Conservation (phyloP, 202 grass and related monocot genomes). For the Setaria viridis region DNA sequence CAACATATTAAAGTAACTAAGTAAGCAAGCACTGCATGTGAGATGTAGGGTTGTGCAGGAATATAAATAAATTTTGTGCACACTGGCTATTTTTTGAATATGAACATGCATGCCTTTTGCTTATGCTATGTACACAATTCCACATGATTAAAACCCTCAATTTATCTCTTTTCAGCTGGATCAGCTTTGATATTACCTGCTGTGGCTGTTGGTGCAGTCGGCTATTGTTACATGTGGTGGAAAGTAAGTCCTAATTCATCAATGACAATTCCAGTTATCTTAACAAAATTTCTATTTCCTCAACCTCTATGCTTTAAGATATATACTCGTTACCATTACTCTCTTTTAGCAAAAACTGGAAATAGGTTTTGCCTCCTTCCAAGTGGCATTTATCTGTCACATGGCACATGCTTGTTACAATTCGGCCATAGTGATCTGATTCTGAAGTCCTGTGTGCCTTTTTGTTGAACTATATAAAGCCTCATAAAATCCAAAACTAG, state of each 20-base stretch:
- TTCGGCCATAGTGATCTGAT: neutral
- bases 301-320: neutral
- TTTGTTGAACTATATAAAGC: neutral
- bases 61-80: neutral
- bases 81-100: neutral
- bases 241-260: slow-evolving; percentile 59
- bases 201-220: slow-evolving; percentile 65
- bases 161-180: slow-evolving; percentile 42
- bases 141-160: neutral
- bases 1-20: too few species aligned
- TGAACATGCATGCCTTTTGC: neutral
- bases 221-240: slow-evolving; percentile 94
- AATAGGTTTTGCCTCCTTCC: neutral
- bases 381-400: neutral
- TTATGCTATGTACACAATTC: neutral
- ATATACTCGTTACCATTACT: neutral
- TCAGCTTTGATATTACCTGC: slow-evolving; percentile 65
- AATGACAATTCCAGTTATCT: neutral
- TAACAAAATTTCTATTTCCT: neutral
- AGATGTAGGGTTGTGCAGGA: neutral
- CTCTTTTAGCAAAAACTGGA: neutral
- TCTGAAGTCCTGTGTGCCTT: neutral
- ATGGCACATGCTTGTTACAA: neutral
- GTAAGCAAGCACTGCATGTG: neutral
- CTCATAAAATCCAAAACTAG: neutral